These are phyloP conservation scores for Tolypocladium endophyticum DNA, from an alignment of 2,329 filamentous ascomycete genomes.

Conservation along the genomic window DNA sequence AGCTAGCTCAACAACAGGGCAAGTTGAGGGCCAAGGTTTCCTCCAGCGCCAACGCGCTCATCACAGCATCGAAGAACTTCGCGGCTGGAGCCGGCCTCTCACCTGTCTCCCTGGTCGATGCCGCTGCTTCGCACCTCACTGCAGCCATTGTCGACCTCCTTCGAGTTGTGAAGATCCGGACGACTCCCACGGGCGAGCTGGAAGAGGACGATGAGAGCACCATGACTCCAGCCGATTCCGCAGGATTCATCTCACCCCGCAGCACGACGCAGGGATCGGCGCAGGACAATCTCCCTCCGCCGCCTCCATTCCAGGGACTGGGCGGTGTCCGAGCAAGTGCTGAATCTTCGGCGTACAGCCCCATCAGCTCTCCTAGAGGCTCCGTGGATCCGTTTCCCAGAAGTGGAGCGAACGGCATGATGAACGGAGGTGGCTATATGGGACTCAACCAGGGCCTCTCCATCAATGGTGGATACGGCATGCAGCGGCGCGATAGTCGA, in stretches of 20 bases:
- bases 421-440: slow-evolving; percentile 26
- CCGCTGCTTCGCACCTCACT: slow-evolving; percentile 82
- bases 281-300: slow-evolving; percentile 35
- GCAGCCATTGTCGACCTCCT: slow-evolving; percentile 79
- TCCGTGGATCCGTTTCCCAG: slow-evolving; percentile 35
- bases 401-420: slow-evolving; percentile 20
- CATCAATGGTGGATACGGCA: slow-evolving; percentile 28
- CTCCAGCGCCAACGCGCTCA: slow-evolving; percentile 90
- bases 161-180: slow-evolving; percentile 70
- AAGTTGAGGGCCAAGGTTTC: slow-evolving; percentile 76
- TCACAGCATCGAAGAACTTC: slow-evolving; percentile 91
- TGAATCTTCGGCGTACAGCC: slow-evolving; percentile 66
- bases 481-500: slow-evolving; percentile 26
- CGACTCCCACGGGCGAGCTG: slow-evolving; percentile 65
- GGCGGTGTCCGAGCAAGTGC: slow-evolving; percentile 47
- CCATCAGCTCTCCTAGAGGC: slow-evolving; percentile 56
- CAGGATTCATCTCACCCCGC: slow-evolving; percentile 56
- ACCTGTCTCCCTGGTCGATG: slow-evolving; percentile 87
- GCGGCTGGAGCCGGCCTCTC: slow-evolving; percentile 72
- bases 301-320: slow-evolving; percentile 47
- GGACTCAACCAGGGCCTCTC: slow-evolving; percentile 22
- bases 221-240: slow-evolving; percentile 54
- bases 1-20: slow-evolving; percentile 44
- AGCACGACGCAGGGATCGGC: slow-evolving; percentile 26
- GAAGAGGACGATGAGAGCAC: slow-evolving; percentile 65